Percentiles rank a stretch among this genome's conserved stretches.
Evolutionary conservation across 1,284 basidiomycete species (phyloP).

Genomic region (Apiotrichum porosum): DNA sequence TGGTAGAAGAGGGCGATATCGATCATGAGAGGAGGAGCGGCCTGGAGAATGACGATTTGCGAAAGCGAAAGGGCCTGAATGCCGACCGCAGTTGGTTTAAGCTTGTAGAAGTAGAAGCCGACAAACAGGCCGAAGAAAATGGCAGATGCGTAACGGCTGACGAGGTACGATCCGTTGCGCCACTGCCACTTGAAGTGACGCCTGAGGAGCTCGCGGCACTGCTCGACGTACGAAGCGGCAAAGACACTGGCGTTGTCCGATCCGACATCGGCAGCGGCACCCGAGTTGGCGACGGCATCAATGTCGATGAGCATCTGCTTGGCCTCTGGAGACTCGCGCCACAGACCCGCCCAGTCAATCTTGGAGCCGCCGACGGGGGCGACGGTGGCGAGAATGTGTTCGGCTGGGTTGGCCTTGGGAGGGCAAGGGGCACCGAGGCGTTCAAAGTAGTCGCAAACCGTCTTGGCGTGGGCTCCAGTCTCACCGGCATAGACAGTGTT

Average conservation of each 20-base stretch:
- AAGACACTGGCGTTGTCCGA: conserved; percentile 34
- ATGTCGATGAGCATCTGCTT: conserved; percentile 47
- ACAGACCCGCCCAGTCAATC: conserved; percentile 66
- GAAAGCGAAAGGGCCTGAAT: conserved; percentile 15
- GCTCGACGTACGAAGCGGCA: conserved; percentile 35
- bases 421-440: conserved; percentile 36
- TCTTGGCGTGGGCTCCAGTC: conserved; percentile 49
- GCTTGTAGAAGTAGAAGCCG: conserved; percentile 43
- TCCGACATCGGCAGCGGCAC: no score
- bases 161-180: conserved; percentile 44
- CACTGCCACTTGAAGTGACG: conserved; percentile 36
- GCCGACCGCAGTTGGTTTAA: conserved; percentile 23
- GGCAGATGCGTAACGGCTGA: conserved; percentile 40
- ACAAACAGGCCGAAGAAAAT: conserved; percentile 38
- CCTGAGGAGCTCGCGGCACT: conserved; percentile 34
- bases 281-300: conserved; percentile 31
- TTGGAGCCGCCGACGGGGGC: conserved; percentile 45
- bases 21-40: conserved; percentile 43
- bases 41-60: conserved; percentile 45
- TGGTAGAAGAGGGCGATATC: conserved; percentile 48
- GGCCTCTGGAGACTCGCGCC: conserved; percentile 54
- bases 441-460: conserved; percentile 54
- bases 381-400: conserved; percentile 47
- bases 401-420: conserved; percentile 53
- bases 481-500: conserved; percentile 56